phyloP scores from a whole-genome alignment of 495 filamentous ascomycete genomes.

The Penicillium odoratum region DNA sequence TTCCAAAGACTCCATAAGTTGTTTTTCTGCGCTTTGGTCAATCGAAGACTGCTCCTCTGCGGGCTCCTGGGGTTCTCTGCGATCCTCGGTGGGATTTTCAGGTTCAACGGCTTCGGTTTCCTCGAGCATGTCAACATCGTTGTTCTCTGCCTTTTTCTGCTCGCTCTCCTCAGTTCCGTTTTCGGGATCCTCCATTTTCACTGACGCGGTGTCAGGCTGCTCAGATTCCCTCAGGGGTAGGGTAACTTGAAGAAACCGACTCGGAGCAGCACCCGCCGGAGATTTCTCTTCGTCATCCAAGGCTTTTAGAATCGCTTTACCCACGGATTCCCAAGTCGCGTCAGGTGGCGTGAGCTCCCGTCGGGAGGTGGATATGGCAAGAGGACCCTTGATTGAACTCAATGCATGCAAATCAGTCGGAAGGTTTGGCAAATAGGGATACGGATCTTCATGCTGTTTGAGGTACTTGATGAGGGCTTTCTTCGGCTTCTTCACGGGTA shows the following conservation, averaged over 20 bases:
- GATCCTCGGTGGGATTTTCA: conserved; percentile 11
- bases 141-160: conserved; percentile 5
- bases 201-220: conserved; percentile 15
- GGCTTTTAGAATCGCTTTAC: conserved; percentile 56
- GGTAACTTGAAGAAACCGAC: conserved; percentile 37
- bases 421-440: conserved; percentile 69
- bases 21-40: conserved; percentile 45
- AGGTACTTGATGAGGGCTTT: conserved; percentile 63
- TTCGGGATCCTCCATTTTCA: conserved; percentile 19
- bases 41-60: conserved; percentile 41
- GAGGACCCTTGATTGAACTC: conserved; percentile 26
- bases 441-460: conserved; percentile 69
- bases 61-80: conserved; percentile 20
- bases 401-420: conserved; percentile 36
- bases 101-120: conserved; percentile 15
- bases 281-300: conserved; percentile 46
- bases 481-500: conserved; percentile 63
- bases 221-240: conserved; percentile 32
- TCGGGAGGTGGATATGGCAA: conserved; percentile 29
- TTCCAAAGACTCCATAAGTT: conserved; percentile 43
- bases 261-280: conserved; percentile 33
- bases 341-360: conserved; percentile 33
- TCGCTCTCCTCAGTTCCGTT: conserved; percentile 6
- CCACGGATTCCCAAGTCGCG: conserved; percentile 55
- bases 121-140: conserved; percentile 16